A percentile compares a stretch with the other conserved stretches of the same genome.
Conservation (phyloP, 148 eudicot genomes). For the Linanthus parryae region DNA sequence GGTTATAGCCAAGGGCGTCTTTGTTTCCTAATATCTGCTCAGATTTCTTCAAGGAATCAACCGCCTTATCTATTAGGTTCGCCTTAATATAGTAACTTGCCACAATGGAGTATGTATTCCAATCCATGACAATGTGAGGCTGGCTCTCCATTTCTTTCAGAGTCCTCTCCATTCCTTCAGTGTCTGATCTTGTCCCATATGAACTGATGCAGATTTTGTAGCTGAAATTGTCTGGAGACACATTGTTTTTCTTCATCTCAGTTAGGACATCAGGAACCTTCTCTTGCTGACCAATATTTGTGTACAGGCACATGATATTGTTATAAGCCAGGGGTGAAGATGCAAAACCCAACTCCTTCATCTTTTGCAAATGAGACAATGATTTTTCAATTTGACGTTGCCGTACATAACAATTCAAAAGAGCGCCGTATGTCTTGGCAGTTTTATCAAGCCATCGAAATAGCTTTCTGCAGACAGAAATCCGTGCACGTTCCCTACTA, state of each 20-base stretch:
- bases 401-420: conserved; percentile 85
- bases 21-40: conserved; percentile 54
- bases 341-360: conserved; percentile 71
- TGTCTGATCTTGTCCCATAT: conserved; percentile 56
- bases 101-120: conserved; percentile 81
- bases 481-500: conserved; percentile 80
- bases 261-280: conserved; percentile 59
- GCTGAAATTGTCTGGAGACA: conserved; percentile 79
- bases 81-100: conserved; percentile 64
- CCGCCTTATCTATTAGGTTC: conserved; percentile 48
- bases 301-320: conserved; percentile 81
- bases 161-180: conserved; percentile 51
- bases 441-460: conserved; percentile 64
- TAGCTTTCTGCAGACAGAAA: conserved; percentile 64
- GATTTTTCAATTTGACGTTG: conserved; percentile 62
- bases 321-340: conserved; percentile 59
- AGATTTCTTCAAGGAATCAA: conserved; percentile 47
- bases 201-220: conserved; percentile 84
- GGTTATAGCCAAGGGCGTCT: conserved; percentile 62
- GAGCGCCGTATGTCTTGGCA: conserved; percentile 81
- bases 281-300: conserved; percentile 39
- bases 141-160: conserved; percentile 74
- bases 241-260: conserved; percentile 60
- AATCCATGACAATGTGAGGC: conserved; percentile 62
- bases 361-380: conserved; percentile 53